These are phyloP conservation scores for Citeromyces hawaiiensis DNA, from an alignment of 1,139 yeast species.

Conservation along the genomic window DNA sequence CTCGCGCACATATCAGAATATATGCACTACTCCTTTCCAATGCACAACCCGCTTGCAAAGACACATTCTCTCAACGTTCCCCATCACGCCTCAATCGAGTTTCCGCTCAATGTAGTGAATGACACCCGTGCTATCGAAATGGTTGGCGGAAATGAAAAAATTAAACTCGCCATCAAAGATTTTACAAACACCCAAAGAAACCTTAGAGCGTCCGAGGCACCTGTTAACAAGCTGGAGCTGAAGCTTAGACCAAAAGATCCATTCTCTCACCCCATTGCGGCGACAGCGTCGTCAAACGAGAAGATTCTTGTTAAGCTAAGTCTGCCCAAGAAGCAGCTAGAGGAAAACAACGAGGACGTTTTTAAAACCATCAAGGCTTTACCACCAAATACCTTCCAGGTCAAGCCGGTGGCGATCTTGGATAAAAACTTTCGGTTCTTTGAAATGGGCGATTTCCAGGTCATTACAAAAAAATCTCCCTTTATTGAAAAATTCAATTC, in stretches of 20 bases:
- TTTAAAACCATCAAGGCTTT: constrained; percentile 33
- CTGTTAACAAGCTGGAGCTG: constrained; percentile 31
- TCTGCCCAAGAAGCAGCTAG: constrained; percentile 42
- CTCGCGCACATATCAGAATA: no score
- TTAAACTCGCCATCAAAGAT: constrained; percentile 22
- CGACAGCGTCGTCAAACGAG: constrained; percentile 35
- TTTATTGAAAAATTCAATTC: constrained; percentile 25
- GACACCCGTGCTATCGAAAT: constrained; percentile 48
- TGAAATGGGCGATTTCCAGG: constrained; percentile 83
- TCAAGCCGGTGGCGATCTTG: constrained; percentile 43
- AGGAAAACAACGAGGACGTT: constrained; percentile 32
- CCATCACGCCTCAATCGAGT: constrained; percentile 64
- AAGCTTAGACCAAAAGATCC: constrained; percentile 51
- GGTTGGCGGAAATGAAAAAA: constrained; percentile 61
- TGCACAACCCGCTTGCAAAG: constrained; percentile 20
- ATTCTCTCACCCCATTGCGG: constrained; percentile 71
- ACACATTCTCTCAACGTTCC: constrained; percentile 58
- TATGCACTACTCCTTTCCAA: neutral
- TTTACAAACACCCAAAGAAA: constrained; percentile 16
- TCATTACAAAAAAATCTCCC: constrained; percentile 42
- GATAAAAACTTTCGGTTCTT: constrained; percentile 68
- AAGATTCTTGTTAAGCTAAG: constrained; percentile 57
- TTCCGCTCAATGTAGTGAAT: constrained; percentile 64
- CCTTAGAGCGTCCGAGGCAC: constrained; percentile 7
- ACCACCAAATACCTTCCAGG: constrained; percentile 14